Conservation (phyloP, 306 rosid species). For the Vigna nakashimae region DNA sequence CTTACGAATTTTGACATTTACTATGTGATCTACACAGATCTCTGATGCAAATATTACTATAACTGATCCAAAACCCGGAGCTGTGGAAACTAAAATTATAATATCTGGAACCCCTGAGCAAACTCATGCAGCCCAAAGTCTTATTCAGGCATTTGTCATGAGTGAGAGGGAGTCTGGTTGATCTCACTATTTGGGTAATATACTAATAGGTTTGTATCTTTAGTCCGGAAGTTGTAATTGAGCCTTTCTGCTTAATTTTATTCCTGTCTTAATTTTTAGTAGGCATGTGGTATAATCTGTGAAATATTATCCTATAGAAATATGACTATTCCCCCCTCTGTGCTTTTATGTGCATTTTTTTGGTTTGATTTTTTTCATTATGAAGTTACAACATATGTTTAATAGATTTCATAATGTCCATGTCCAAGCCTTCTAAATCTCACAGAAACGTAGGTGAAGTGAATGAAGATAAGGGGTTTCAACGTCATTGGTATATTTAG, state of each 20-base stretch:
- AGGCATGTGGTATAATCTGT: constrained; percentile 42
- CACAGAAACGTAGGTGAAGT: constrained; percentile 19
- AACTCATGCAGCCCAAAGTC: constrained; percentile 98
- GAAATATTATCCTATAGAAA: constrained; percentile 35
- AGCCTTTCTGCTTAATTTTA: constrained; percentile 24
- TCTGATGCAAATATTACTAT: constrained; percentile 91
- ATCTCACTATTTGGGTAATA: constrained; percentile 56
- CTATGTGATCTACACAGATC: constrained; percentile 63
- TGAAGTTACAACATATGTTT: constrained; percentile 10
- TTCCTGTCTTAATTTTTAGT: constrained; percentile 38
- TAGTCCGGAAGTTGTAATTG: constrained; percentile 40
- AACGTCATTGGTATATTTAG: constrained; percentile 10
- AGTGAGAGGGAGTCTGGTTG: constrained; percentile 79
- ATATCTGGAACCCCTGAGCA: constrained; percentile 98
- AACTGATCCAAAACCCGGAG: constrained; percentile 89
- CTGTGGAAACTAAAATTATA: constrained; percentile 80
- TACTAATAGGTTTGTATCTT: constrained; percentile 42
- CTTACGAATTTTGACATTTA: constrained; percentile 30
- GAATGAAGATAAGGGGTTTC: constrained; percentile 39
- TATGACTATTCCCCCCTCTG: constrained; percentile 31
- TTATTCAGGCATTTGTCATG: constrained; percentile 97
- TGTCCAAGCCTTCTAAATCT: constrained; percentile 24
- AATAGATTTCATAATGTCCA: constrained; percentile 17
- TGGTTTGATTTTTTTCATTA: constrained; percentile 34
- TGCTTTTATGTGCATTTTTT: constrained; percentile 31